These are phyloP conservation scores for Cantharellus anzutake DNA, from an alignment of 768 basidiomycete species.

Conservation along the genomic window DNA sequence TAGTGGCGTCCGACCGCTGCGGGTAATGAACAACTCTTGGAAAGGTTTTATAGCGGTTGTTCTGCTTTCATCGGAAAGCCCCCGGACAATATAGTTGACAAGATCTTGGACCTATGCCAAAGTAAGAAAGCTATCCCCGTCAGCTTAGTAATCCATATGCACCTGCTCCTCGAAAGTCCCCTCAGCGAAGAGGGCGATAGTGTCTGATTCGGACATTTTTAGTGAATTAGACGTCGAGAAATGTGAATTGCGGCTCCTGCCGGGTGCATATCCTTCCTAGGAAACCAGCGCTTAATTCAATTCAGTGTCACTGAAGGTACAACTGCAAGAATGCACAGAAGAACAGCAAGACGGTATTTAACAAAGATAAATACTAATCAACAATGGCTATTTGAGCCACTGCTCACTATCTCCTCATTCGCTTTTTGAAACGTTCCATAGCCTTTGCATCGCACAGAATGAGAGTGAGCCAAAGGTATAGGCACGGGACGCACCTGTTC, in stretches of 20 bases:
- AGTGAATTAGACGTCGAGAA: too few species aligned
- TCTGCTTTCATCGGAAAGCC: slow-evolving; percentile 49
- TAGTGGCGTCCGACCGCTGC: slow-evolving; percentile 32
- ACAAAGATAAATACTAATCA: not conserved
- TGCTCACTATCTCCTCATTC: slow-evolving; percentile 29
- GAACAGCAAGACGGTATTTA: not conserved
- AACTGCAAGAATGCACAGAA: too few species aligned
- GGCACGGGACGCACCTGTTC: slow-evolving; percentile 43
- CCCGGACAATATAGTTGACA: slow-evolving; percentile 38
- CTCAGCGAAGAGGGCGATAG: slow-evolving; percentile 69
- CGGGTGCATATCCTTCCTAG: too few species aligned
- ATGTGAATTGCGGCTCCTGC: too few species aligned
- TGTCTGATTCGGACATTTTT: slow-evolving; percentile 29
- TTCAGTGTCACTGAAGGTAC: too few species aligned
- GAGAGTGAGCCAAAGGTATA: not conserved
- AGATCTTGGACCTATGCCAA: slow-evolving; percentile 49
- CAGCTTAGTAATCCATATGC: not conserved
- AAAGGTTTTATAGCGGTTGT: slow-evolving; percentile 43
- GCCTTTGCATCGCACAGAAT: slow-evolving; percentile 28
- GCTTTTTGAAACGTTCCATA: slow-evolving; percentile 95
- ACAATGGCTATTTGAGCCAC: not conserved
- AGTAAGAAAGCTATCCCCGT: not conserved
- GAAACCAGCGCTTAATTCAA: too few species aligned
- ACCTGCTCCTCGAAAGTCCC: slow-evolving; percentile 83
- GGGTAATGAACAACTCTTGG: slow-evolving; percentile 34